Conservation (phyloP, 2,329 filamentous ascomycete genomes). For the Trichoderma sp. region DNA sequence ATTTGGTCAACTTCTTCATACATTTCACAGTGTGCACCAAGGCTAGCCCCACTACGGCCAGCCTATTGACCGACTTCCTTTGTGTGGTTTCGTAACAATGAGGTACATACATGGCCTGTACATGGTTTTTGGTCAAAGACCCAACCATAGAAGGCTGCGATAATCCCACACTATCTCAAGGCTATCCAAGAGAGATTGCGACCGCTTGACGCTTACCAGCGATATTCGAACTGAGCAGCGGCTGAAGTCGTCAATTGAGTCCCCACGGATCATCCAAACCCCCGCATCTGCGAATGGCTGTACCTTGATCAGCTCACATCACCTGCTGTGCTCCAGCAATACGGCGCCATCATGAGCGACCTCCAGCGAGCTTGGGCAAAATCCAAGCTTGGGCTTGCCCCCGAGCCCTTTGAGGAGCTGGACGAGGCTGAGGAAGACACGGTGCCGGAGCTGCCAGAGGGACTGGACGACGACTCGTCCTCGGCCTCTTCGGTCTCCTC, state of each 20-base stretch:
- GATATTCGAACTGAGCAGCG: background rate
- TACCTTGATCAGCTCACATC: conserved; percentile 6
- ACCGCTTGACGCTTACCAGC: background rate
- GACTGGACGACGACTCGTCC: conserved; percentile 64
- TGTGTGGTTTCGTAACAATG: background rate
- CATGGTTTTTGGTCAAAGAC: background rate
- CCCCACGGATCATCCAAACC: background rate
- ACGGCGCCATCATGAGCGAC: conserved; percentile 65
- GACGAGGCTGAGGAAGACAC: conserved; percentile 54
- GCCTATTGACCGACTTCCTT: background rate
- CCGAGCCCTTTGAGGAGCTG: conserved; percentile 52
- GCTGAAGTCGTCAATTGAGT: background rate
- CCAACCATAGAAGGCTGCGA: background rate
- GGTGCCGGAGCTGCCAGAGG: conserved; percentile 47
- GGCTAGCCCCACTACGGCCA: background rate
- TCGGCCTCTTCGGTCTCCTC: conserved; percentile 93
- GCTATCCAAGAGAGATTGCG: background rate
- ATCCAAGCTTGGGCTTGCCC: conserved; percentile 64
- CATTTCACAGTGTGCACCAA: background rate
- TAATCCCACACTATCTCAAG: background rate
- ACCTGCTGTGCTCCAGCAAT: conserved; percentile 2
- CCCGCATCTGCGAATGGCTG: conserved; percentile 22
- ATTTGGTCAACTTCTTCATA: background rate
- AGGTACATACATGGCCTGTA: background rate
- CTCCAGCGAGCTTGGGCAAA: conserved; percentile 78